Conservation (phyloP, 2,329 filamentous ascomycete genomes). For the Cladosporium sp. region DNA sequence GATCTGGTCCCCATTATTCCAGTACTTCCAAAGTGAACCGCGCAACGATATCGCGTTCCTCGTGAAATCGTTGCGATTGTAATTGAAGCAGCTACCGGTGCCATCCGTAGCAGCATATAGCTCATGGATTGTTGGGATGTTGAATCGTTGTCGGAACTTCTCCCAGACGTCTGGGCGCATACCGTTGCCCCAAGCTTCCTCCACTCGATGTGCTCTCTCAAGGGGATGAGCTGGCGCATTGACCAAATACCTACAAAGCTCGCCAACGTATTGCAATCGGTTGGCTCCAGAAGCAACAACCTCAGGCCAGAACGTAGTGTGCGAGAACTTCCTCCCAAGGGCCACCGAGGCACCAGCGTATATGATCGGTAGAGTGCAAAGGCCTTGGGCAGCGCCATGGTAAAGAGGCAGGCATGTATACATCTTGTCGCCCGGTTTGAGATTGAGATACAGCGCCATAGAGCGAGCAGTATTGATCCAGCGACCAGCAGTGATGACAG, state of each 20-base stretch:
- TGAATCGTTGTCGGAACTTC: constrained; percentile 67
- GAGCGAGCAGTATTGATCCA: constrained; percentile 52
- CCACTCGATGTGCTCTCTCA: constrained; percentile 67
- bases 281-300: constrained; percentile 66
- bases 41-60: constrained; percentile 23
- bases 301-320: constrained; percentile 71
- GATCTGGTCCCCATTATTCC: constrained; percentile 35
- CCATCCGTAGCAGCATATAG: constrained; percentile 35
- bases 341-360: constrained; percentile 62
- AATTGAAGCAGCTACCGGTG: constrained; percentile 24
- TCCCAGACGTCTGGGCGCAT: constrained; percentile 81
- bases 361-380: constrained; percentile 54
- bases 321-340: constrained; percentile 75
- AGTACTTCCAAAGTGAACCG: constrained; percentile 23
- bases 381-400: constrained; percentile 71
- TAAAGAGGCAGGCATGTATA: constrained; percentile 72
- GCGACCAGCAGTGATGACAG: constrained; percentile 24
- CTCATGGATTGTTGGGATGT: constrained; percentile 31
- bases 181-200: constrained; percentile 75
- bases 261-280: constrained; percentile 78
- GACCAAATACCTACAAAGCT: constrained; percentile 77
- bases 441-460: constrained; percentile 51
- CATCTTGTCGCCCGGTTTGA: constrained; percentile 55
- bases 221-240: constrained; percentile 60
- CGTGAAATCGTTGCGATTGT: constrained; percentile 26